These are phyloP conservation scores for Saccharomyces pastorianus DNA, from an alignment of 1,139 yeast species.

Conservation along the genomic window DNA sequence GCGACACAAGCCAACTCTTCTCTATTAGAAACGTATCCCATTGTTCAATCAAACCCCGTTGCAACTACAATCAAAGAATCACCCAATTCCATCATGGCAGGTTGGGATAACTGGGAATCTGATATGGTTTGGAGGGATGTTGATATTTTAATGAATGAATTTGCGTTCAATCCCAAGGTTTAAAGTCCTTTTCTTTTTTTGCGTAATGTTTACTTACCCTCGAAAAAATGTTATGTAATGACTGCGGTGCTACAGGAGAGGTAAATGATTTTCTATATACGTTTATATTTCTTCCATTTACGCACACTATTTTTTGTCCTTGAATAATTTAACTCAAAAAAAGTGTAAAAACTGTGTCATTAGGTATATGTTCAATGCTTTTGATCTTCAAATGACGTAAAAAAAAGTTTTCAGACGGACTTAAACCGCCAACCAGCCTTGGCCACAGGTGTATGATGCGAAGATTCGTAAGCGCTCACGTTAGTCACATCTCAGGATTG, in stretches of 20 bases:
- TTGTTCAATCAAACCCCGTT: not conserved
- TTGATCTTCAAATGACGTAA: not conserved
- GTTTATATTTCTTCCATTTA: not conserved
- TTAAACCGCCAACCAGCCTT: too few relatives aligned
- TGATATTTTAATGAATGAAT: constrained; percentile 86
- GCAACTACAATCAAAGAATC: constrained; percentile 13
- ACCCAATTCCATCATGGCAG: constrained; percentile 29
- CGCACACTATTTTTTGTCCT: not conserved
- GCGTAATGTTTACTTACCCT: not conserved
- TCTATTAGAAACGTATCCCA: not conserved
- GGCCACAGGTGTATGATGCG: too few relatives aligned
- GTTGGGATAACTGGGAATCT: constrained; percentile 46
- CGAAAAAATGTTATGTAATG: not conserved
- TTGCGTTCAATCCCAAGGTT: constrained; percentile 59
- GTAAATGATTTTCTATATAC: not conserved
- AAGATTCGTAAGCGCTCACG: too few relatives aligned
- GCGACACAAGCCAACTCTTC: not conserved
- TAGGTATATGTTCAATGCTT: not conserved
- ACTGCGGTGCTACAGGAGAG: not conserved
- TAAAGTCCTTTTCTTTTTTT: not conserved
- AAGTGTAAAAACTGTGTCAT: not conserved
- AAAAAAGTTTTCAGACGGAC: too few relatives aligned
- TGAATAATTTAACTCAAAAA: too few relatives aligned
- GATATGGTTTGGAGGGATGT: constrained; percentile 85
- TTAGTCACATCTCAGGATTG: too few relatives aligned